A percentile compares a stretch with the other conserved stretches of the same genome.
phyloP scores from a whole-genome alignment of 1,139 yeast species.

The Trichomonascaceae sp. region DNA sequence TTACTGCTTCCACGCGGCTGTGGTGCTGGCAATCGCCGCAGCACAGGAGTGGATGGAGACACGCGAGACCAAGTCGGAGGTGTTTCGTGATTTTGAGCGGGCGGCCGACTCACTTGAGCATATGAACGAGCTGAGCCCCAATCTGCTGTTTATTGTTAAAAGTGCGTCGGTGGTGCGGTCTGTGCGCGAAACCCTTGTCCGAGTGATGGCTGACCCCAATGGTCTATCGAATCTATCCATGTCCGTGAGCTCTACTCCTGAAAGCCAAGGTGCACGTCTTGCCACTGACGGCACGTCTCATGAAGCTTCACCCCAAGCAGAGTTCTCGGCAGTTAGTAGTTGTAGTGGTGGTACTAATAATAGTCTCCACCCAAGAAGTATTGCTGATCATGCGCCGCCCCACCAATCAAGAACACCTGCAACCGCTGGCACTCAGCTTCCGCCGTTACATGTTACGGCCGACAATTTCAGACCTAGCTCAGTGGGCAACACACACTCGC shows the following conservation, averaged over 20 bases:
- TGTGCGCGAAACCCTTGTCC: background rate
- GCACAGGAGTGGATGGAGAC: conserved; percentile 5
- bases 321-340: too few species aligned
- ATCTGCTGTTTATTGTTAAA: conserved; percentile 1
- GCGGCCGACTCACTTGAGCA: background rate
- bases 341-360: background rate
- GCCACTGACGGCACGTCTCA: background rate
- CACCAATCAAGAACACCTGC: too few species aligned
- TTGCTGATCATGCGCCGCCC: background rate
- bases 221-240: background rate
- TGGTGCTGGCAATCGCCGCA: conserved; percentile 6
- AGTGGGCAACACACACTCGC: too few species aligned
- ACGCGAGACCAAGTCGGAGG: conserved; percentile 1
- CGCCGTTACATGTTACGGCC: too few species aligned
- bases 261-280: too few species aligned
- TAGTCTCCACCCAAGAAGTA: too few species aligned
- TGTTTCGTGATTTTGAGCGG: conserved; percentile 3
- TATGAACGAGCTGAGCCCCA: background rate
- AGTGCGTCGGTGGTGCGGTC: background rate
- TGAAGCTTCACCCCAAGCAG: too few species aligned
- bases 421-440: too few species aligned
- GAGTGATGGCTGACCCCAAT: background rate
- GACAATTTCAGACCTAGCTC: background rate
- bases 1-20: conserved; percentile 7
- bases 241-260: background rate